Base-by-base conservation (phyloP, 345 rosid species). In the Salix viminalis region DNA sequence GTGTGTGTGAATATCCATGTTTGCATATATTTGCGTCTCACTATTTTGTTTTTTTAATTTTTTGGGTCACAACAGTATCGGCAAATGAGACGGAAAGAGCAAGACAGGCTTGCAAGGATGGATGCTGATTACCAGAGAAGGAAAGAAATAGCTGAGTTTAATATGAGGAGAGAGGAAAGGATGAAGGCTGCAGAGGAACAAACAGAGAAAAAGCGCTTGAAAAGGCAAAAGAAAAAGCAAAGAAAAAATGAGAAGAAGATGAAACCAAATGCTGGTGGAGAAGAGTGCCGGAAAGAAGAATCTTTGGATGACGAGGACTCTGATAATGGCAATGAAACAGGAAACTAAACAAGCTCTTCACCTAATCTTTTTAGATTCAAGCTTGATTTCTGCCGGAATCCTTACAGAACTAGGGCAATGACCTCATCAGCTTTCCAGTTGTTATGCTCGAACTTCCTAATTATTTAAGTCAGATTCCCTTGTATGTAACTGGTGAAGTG, bases 21-120 rank as follows among this genome's bases (percentile, higher is more conserved):
- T 12, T 66, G 62, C 62, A n/a, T 56, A 19, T 54, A n/a, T 56
- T 50, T 19, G 9, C 1, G 13, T 8, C 52, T 48, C 34, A 12
- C 4, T 24, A 21, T 16, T 74, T 66, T 28, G 7, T 54, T 10
- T 10, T 42, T 42, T 42, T 41, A 28, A 28, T 60, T 58, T 9
- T 54, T n/a, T 56, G 37, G 65, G 18, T 30, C 48, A 23, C 14
- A 39, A 46, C 34, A 96, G 98, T 96, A 92, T 78, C 92, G 99
- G 28, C 99, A 96, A 82, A 96, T 96, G 99, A 89, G 97, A 76
- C 82, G 99, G 76, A 89, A 85, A 79, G 99, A 96, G 80, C 97
- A 92, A 83, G 99, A 91, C 69, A 85, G 98, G 74, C 93, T 96
- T 67, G 77, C 88, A 4, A 96, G 98, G 75, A 96, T 96, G 98